Evolutionary conservation across 768 basidiomycete genomes (phyloP).

Genomic region (Xerocomellus chrysenteron): DNA sequence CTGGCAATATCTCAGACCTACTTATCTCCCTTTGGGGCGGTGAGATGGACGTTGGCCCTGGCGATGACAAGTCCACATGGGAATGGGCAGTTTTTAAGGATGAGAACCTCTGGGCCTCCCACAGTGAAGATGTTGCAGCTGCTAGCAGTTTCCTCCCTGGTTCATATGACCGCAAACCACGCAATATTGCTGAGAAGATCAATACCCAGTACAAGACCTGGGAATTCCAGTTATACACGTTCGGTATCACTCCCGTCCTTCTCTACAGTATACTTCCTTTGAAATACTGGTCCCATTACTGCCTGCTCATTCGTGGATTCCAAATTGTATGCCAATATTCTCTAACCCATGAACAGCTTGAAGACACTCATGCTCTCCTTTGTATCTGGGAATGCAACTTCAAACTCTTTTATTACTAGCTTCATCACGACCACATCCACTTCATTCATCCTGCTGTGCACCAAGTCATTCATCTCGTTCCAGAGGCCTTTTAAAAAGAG

Average conservation of each 20-base stretch:
- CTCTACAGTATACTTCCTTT: conserved; percentile 14
- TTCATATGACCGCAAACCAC: conserved; percentile 22
- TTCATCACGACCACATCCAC: conserved; percentile 23
- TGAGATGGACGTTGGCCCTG: too few species aligned
- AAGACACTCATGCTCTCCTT: conserved; percentile 13
- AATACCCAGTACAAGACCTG: conserved; percentile 28
- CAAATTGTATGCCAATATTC: conserved; percentile 20
- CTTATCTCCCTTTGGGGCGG: too few species aligned
- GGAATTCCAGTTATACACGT: conserved; percentile 24
- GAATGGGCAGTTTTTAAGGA: too few species aligned
- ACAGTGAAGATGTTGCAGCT: conserved; percentile 13
- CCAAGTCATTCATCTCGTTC: conserved; percentile 23
- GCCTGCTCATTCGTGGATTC: conserved; percentile 21
- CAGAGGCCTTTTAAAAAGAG: not conserved
- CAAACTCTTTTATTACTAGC: conserved; percentile 29
- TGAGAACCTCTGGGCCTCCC: conserved; percentile 30
- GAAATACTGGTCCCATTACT: conserved; percentile 18
- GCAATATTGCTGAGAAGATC: conserved; percentile 8
- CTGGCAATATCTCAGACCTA: too few species aligned
- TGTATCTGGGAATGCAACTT: conserved; percentile 29
- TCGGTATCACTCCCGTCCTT: conserved; percentile 18
- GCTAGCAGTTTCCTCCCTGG: conserved; percentile 13
- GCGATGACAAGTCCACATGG: too few species aligned
- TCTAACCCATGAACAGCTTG: conserved; percentile 14
- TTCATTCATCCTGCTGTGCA: conserved; percentile 30